Evolutionary conservation across 331 rosid species (phyloP).

Genomic region (Arachis monticola): DNA sequence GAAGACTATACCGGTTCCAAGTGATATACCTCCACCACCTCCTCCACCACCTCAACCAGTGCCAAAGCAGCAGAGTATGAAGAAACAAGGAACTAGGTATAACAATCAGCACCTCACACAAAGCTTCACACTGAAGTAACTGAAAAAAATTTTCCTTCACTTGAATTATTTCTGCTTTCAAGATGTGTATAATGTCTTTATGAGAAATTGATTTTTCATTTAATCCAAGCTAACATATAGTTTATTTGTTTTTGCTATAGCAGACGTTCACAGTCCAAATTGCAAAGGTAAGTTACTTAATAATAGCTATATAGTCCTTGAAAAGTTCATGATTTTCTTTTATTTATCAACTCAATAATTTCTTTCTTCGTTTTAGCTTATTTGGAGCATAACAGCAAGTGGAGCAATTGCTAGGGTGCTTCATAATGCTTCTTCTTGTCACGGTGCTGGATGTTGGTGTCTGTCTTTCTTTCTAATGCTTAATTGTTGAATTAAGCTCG

Average conservation of each 20-base stretch:
- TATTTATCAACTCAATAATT: slow-evolving; percentile 18
- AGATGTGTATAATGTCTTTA: background rate
- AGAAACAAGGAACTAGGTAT: slow-evolving; percentile 57
- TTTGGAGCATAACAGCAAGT: slow-evolving; percentile 51
- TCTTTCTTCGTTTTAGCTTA: slow-evolving; percentile 47
- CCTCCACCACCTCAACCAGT: slow-evolving; percentile 24
- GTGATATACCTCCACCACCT: slow-evolving; percentile 48
- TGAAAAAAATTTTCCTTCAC: slow-evolving; percentile 6
- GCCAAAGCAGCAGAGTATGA: slow-evolving; percentile 39
- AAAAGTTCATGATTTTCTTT: slow-evolving; percentile 16
- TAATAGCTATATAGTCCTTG: slow-evolving; percentile 2
- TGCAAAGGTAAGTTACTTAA: slow-evolving; percentile 53
- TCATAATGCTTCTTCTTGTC: background rate
- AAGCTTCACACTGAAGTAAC: slow-evolving; percentile 10
- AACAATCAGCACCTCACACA: slow-evolving; percentile 7
- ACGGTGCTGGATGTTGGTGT: background rate
- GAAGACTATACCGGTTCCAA: slow-evolving; percentile 57
- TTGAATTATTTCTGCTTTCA: background rate
- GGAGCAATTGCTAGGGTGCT: slow-evolving; percentile 20
- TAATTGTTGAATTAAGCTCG: background rate
- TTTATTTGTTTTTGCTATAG: slow-evolving; percentile 34
- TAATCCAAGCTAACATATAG: slow-evolving; percentile 19
- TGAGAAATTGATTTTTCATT: background rate
- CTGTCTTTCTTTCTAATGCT: background rate
- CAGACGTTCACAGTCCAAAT: slow-evolving; percentile 59